A percentile compares a stretch with the other conserved stretches of the same genome.
These are phyloP conservation scores for Platanthera zijinensis DNA, from an alignment of 106 monocot species.

Conservation along the genomic window DNA sequence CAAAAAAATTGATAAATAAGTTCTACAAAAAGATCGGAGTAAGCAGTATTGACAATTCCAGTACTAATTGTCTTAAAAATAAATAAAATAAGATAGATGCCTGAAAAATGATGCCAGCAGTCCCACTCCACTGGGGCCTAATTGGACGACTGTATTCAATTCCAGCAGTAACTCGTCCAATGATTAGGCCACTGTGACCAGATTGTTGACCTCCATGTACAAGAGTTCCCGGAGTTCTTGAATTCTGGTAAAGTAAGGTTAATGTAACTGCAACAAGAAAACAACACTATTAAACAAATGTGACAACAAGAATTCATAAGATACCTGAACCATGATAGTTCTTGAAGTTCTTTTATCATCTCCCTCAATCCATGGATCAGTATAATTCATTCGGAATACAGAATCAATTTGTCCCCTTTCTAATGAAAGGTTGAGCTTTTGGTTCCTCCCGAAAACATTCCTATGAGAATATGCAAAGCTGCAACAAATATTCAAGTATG, in stretches of 20 bases:
- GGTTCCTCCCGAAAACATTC: constrained; percentile 95
- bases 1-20: not conserved
- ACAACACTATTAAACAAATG: constrained; percentile 3
- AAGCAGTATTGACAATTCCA: not conserved
- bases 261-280: constrained; percentile 3
- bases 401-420: constrained; percentile 98
- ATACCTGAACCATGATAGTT: constrained; percentile 86
- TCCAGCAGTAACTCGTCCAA: constrained; percentile 77
- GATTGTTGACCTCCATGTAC: constrained; percentile 73
- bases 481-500: constrained; percentile 27
- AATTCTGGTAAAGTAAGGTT: constrained; percentile 46
- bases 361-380: constrained; percentile 96
- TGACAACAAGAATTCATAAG: not conserved
- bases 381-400: constrained; percentile 91
- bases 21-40: not conserved
- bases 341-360: constrained; percentile 93
- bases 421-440: constrained; percentile 91
- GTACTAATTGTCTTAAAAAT: not conserved
- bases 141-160: constrained; percentile 86
- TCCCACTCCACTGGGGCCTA: constrained; percentile 96
- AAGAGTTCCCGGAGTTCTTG: constrained; percentile 89
- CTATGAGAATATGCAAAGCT: constrained; percentile 99
- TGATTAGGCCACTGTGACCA: constrained; percentile 53
- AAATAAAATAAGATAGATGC: constrained; percentile 19
- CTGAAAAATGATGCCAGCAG: constrained; percentile 81